These are phyloP conservation scores for Dactylellina haptotyla DNA, from an alignment of 2,329 filamentous ascomycete genomes.

Conservation along the genomic window DNA sequence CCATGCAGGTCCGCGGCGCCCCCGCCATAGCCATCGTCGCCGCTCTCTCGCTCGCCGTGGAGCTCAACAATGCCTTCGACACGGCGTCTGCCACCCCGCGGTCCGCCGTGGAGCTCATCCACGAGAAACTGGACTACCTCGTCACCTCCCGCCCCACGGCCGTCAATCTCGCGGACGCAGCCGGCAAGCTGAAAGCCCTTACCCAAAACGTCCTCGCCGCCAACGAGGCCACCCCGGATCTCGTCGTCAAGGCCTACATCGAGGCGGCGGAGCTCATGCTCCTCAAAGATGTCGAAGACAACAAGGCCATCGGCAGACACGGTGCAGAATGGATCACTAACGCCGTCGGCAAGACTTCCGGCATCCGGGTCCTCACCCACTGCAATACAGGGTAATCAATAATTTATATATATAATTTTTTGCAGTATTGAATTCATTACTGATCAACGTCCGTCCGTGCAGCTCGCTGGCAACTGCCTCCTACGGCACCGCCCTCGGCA, in stretches of 20 bases:
- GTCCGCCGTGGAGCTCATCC: slow-evolving; percentile 72
- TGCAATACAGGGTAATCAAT: slow-evolving; percentile 85
- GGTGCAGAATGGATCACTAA: slow-evolving; percentile 84
- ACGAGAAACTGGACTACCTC: slow-evolving; percentile 82
- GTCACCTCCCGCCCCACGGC: slow-evolving; percentile 91
- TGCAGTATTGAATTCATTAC: too few species aligned
- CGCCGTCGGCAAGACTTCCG: slow-evolving; percentile 66
- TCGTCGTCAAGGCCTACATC: slow-evolving; percentile 77
- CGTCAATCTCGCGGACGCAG: slow-evolving; percentile 92
- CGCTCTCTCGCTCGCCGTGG: slow-evolving; percentile 84
- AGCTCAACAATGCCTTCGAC: slow-evolving; percentile 69
- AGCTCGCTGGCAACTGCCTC: slow-evolving; percentile 93
- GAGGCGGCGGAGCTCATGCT: slow-evolving; percentile 85
- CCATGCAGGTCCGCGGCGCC: slow-evolving; percentile 82
- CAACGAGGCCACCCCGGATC: slow-evolving; percentile 60
- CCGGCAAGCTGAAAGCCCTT: slow-evolving; percentile 75
- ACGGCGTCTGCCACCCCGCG: slow-evolving; percentile 62
- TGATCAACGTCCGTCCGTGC: not conserved
- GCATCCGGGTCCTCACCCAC: slow-evolving; percentile 88
- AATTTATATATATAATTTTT: not conserved
- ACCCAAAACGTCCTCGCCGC: slow-evolving; percentile 65
- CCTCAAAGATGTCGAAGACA: slow-evolving; percentile 84
- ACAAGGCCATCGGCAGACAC: slow-evolving; percentile 82
- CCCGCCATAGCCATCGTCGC: slow-evolving; percentile 99
- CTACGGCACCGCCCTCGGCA: slow-evolving; percentile 94